phyloP scores from a whole-genome alignment of 2,329 filamentous ascomycete species.

The Botrytis fragariae region DNA sequence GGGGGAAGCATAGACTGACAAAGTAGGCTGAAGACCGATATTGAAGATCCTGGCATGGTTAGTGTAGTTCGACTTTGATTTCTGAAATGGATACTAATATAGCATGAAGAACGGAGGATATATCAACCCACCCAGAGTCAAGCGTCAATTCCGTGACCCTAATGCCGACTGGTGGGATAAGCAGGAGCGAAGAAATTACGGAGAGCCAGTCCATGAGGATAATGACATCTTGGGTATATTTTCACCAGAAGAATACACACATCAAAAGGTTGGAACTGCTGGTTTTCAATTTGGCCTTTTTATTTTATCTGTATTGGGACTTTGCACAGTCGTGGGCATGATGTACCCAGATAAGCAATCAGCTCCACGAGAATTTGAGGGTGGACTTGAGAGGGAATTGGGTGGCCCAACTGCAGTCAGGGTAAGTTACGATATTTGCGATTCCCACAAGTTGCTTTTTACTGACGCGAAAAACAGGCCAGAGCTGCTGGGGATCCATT shows the following conservation, averaged over 20 bases:
- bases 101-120: slow-evolving; percentile 72
- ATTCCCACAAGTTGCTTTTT: background rate
- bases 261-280: slow-evolving; percentile 69
- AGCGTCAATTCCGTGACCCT: slow-evolving; percentile 90
- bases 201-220: slow-evolving; percentile 95
- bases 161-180: slow-evolving; percentile 95
- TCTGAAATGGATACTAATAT: slow-evolving; percentile 21
- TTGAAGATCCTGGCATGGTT: slow-evolving; percentile 66
- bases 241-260: slow-evolving; percentile 84
- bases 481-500: slow-evolving; percentile 52
- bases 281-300: slow-evolving; percentile 67
- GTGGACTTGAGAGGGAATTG: slow-evolving; percentile 70
- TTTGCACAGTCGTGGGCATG: slow-evolving; percentile 65
- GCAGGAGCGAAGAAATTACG: slow-evolving; percentile 95
- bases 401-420: slow-evolving; percentile 65
- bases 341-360: slow-evolving; percentile 71
- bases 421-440: slow-evolving; percentile 49
- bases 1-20: slow-evolving; percentile 25
- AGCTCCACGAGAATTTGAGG: slow-evolving; percentile 68
- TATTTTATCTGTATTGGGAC: slow-evolving; percentile 58
- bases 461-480: slow-evolving; percentile 43
- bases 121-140: slow-evolving; percentile 73
- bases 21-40: slow-evolving; percentile 44
- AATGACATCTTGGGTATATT: slow-evolving; percentile 91
- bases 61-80: slow-evolving; percentile 36